These are phyloP conservation scores for Poa pratensis DNA, from an alignment of 176 grass and related monocot genomes.

Conservation along the genomic window DNA sequence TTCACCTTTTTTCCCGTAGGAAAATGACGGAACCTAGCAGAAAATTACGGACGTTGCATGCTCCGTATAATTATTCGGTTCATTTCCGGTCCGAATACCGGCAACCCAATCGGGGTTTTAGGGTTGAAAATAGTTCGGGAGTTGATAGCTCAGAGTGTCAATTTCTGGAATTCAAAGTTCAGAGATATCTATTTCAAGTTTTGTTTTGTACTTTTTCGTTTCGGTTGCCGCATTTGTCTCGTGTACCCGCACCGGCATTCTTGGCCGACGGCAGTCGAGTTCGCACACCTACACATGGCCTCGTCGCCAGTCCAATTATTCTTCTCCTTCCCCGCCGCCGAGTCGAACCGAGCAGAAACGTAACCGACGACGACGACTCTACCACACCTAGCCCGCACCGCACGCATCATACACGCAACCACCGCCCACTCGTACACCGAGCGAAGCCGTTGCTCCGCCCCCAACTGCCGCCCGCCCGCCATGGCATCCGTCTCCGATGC, in stretches of 20 bases:
- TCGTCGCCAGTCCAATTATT: too few species aligned
- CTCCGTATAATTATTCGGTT: too few species aligned
- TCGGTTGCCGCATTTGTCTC: background rate
- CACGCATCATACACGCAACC: conserved; percentile 32
- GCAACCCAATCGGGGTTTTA: too few species aligned
- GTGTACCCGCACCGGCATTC: background rate
- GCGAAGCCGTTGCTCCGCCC: background rate
- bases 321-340: background rate
- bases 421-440: background rate
- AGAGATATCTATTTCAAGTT: too few species aligned
- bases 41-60: too few species aligned
- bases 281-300: background rate
- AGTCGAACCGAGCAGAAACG: conserved; percentile 10
- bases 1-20: too few species aligned
- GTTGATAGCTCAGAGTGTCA: too few species aligned
- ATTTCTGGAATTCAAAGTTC: too few species aligned
- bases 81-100: too few species aligned
- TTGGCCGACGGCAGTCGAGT: background rate
- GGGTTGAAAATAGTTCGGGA: too few species aligned
- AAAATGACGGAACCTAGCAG: too few species aligned
- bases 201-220: too few species aligned
- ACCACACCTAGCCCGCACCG: background rate
- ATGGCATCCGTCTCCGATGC: conserved; percentile 40
- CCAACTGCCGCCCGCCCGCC: background rate
- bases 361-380: background rate